phyloP scores from a whole-genome alignment of 1,284 basidiomycete genomes.

The Cutaneotrichosporon sp. region DNA sequence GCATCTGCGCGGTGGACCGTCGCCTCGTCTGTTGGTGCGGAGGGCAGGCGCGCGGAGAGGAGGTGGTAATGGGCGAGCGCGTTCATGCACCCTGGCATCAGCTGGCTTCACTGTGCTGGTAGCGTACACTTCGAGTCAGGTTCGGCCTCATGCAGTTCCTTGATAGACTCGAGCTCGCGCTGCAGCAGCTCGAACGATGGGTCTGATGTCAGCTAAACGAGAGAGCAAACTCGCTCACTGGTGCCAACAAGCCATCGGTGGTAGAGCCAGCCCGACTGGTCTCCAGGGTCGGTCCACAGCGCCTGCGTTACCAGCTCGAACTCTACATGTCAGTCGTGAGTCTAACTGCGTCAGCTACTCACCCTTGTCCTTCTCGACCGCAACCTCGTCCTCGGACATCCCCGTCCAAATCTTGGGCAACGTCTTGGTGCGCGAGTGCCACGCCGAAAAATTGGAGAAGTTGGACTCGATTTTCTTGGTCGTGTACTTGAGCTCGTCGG shows the following conservation, averaged over 20 bases:
- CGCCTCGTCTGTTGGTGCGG: constrained; percentile 17
- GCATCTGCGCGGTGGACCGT: constrained; percentile 31
- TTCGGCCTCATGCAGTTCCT: constrained; percentile 84
- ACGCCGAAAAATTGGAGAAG: constrained; percentile 97
- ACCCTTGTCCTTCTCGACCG: constrained; percentile 66
- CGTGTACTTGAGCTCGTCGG: constrained; percentile 74
- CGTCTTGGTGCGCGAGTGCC: constrained; percentile 94
- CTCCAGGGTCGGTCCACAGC: constrained; percentile 92
- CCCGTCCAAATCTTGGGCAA: constrained; percentile 67
- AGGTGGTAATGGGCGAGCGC: constrained; percentile 75
- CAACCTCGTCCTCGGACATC: constrained; percentile 57
- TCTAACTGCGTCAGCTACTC: constrained; percentile 24
- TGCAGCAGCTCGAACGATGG: constrained; percentile 61
- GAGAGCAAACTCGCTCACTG: constrained; percentile 56
- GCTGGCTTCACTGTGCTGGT: constrained; percentile 1
- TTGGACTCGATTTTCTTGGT: constrained; percentile 87
- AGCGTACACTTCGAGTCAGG: constrained; percentile 87
- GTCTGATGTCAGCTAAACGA: constrained; percentile 52
- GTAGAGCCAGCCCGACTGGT: constrained; percentile 97
- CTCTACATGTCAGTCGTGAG: constrained; percentile 59
- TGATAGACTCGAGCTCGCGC: constrained; percentile 76
- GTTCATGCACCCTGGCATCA: constrained; percentile 78
- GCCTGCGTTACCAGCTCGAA: constrained; percentile 90
- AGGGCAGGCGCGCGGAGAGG: constrained; percentile 28
- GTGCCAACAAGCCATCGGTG: constrained; percentile 89